phyloP scores from a whole-genome alignment of 192 early-diverging fungal species.

The Haplosporangium gracile region DNA sequence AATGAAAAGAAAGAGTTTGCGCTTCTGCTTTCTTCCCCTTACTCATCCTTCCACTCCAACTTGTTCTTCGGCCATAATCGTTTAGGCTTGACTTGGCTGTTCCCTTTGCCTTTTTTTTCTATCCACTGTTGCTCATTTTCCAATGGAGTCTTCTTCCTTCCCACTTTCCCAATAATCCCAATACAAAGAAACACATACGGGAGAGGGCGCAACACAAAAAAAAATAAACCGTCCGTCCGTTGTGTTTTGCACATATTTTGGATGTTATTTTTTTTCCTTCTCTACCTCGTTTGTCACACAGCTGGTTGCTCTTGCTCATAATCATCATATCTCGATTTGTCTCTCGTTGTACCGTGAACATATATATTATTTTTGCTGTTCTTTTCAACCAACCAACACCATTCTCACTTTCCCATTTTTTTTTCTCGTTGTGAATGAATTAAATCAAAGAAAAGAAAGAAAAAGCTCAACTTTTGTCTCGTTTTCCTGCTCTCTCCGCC shows the following conservation, averaged over 20 bases:
- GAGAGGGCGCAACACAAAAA: not conserved
- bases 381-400: not conserved
- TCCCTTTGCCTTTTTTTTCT: too few species aligned
- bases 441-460: not conserved
- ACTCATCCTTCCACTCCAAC: too few species aligned
- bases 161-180: not conserved
- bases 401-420: too few species aligned
- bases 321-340: conserved; percentile 6
- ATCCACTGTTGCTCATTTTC: too few species aligned
- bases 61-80: too few species aligned
- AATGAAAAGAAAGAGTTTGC: too few species aligned
- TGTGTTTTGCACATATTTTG: too few species aligned
- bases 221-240: too few species aligned
- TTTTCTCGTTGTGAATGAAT: not conserved
- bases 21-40: too few species aligned
- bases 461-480: not conserved
- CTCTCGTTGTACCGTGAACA: not conserved
- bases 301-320: not conserved
- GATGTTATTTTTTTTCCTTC: too few species aligned
- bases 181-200: not conserved
- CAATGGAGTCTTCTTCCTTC: not conserved
- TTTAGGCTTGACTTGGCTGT: too few species aligned
- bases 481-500: not conserved
- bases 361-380: not conserved
- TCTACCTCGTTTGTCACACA: not conserved